Percentiles rank a stretch among this genome's conserved stretches.
Evolutionary conservation across 2,329 filamentous ascomycete genomes (phyloP).

Genomic region (Alternaria metachromatica): DNA sequence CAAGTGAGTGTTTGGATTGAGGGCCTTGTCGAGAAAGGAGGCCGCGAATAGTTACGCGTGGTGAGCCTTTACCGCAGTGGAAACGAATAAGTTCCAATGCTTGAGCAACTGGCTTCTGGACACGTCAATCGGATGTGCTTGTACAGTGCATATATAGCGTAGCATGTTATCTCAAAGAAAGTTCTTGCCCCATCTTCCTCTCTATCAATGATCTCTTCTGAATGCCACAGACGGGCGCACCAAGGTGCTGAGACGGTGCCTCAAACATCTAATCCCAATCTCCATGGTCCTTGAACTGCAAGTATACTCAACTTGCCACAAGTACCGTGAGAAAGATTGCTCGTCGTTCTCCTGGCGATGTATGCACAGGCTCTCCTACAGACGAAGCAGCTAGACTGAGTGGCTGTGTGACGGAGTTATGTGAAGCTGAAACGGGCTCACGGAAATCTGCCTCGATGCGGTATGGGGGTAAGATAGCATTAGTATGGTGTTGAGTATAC

Average conservation of each 20-base stretch:
- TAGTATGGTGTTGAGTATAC: neutral
- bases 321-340: neutral
- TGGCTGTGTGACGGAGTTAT: neutral
- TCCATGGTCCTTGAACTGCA: neutral
- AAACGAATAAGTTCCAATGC: neutral
- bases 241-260: too few species aligned
- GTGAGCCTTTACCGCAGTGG: neutral
- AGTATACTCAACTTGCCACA: neutral
- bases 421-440: neutral
- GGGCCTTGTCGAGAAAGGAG: constrained; percentile 15
- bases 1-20: constrained; percentile 37
- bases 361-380: neutral
- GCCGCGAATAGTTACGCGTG: neutral
- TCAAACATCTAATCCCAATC: neutral
- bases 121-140: neutral
- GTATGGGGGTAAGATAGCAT: neutral
- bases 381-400: neutral
- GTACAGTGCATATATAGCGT: neutral
- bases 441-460: neutral
- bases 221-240: neutral
- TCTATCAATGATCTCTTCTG: neutral
- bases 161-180: neutral
- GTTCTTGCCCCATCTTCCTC: neutral
- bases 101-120: neutral
- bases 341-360: neutral